Base-by-base conservation (phyloP, 2,329 filamentous ascomycete species). In the Cladosporium sphaerospermum region DNA sequence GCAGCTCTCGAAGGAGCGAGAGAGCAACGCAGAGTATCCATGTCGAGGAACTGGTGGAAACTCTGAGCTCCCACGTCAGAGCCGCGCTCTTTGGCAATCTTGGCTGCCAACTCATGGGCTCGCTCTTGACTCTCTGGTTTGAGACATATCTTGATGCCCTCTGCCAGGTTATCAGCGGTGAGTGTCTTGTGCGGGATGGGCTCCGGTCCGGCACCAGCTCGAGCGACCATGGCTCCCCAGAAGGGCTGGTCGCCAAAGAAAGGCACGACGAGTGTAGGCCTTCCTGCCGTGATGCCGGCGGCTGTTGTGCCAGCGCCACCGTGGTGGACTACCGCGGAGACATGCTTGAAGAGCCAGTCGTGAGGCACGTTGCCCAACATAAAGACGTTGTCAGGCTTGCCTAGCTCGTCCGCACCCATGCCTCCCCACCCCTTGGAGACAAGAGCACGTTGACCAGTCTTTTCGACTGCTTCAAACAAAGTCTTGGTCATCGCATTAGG, bases 381-480 rank as follows among this genome's bases (percentile, higher is more conserved):
- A 54, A 76, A 76, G 8, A 81, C 67, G 37, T 71, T 67, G 3
- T 71, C 67, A 2, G 66, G 66, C 32, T 65, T 66, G 10, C 70
- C 70, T 4, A 74, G 60, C 41, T 71, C 62, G 9, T 66, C 64
- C 8, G 69, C 71, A 37, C 69, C 71, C 14, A 78, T 66, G 11
- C 73, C 71, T 47, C 76, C 75, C 79, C 78, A 82, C 2, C 78
- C 79, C 47, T 75, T 74, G 0, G 78, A 81, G 0, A 83, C 69
- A 1, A 83, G 71, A 1, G 76, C 78, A 18, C 80, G 71, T 4
- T 72, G 71, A 3, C 78, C 78, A 9, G 72, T 69, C 43, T 64
- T 66, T 48, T 76, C 73, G 2, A 90, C 75, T 1, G 88, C 86
- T 11, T 87, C 82, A 53, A 91, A 88, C 7, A 92, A 85, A 54